Conservation (phyloP, 306 rosid genomes). For the Styphnolobium japonicum region DNA sequence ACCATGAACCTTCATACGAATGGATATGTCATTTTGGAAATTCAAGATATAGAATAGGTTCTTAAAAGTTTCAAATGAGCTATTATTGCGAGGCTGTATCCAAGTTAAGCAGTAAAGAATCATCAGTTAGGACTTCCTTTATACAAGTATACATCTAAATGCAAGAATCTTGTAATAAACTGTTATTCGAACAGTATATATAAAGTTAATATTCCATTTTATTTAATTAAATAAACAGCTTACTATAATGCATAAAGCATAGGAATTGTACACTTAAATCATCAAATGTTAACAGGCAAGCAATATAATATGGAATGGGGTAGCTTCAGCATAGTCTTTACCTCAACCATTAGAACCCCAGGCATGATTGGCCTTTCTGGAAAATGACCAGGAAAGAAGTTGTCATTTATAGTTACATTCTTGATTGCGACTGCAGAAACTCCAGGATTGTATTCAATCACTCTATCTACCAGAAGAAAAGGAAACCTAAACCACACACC, state of each 20-base stretch:
- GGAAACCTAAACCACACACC: conserved; percentile 66
- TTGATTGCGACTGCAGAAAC: conserved; percentile 57
- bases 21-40: not conserved
- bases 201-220: not conserved
- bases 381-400: conserved; percentile 96
- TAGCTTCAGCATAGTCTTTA: conserved; percentile 13
- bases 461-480: conserved; percentile 93
- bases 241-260: not conserved
- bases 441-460: conserved; percentile 63
- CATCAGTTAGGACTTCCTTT: not conserved
- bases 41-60: not conserved
- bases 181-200: not conserved
- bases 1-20: not conserved
- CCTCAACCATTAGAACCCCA: conserved; percentile 97
- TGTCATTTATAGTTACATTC: conserved; percentile 82
- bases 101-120: not conserved
- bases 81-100: not conserved
- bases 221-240: not conserved
- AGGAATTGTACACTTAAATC: not conserved
- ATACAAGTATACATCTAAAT: not conserved
- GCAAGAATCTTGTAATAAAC: not conserved
- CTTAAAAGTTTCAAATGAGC: not conserved
- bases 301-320: not conserved
- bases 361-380: conserved; percentile 98
- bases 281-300: not conserved